A percentile compares a stretch with the other conserved stretches of the same genome.
These are phyloP conservation scores for Termitomyces sp. DNA, from an alignment of 768 basidiomycete genomes.

Conservation along the genomic window DNA sequence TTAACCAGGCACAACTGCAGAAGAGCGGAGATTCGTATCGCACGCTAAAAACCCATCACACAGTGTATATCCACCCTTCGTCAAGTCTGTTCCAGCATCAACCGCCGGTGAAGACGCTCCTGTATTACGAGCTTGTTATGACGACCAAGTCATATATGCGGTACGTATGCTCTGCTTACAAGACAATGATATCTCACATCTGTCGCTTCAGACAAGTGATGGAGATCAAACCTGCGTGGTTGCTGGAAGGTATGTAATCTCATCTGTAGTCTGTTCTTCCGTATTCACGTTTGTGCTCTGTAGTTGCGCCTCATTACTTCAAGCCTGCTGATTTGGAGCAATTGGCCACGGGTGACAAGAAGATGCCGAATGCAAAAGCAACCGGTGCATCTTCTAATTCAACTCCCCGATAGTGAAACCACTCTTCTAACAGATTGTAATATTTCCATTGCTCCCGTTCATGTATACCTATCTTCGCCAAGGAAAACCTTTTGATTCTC, in stretches of 20 bases:
- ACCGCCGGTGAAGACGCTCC: constrained; percentile 83
- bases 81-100: constrained; percentile 94
- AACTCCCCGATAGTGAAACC: constrained; percentile 16
- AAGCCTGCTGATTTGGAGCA: constrained; percentile 82
- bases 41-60: constrained; percentile 93
- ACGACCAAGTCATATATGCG: constrained; percentile 97
- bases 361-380: constrained; percentile 91
- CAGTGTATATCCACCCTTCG: constrained; percentile 95
- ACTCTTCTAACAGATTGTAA: constrained; percentile 3
- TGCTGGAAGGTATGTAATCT: constrained; percentile 71
- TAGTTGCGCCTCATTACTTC: constrained; percentile 97
- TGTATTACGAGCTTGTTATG: constrained; percentile 97
- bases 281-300: constrained; percentile 7
- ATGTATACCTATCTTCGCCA: constrained; percentile 13
- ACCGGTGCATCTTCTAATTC: constrained; percentile 34
- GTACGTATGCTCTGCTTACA: constrained; percentile 26
- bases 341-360: constrained; percentile 77
- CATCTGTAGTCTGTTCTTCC: background rate
- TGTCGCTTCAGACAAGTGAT: constrained; percentile 75
- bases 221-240: constrained; percentile 97
- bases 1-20: constrained; percentile 76
- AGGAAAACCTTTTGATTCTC: background rate
- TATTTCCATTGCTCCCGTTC: background rate
- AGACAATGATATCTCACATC: background rate
- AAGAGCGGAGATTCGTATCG: constrained; percentile 97